A percentile compares a stretch with the other conserved stretches of the same genome.
Conservation (phyloP, 1,284 basidiomycete species). For the Cutaneotrichosporon cutaneum region DNA sequence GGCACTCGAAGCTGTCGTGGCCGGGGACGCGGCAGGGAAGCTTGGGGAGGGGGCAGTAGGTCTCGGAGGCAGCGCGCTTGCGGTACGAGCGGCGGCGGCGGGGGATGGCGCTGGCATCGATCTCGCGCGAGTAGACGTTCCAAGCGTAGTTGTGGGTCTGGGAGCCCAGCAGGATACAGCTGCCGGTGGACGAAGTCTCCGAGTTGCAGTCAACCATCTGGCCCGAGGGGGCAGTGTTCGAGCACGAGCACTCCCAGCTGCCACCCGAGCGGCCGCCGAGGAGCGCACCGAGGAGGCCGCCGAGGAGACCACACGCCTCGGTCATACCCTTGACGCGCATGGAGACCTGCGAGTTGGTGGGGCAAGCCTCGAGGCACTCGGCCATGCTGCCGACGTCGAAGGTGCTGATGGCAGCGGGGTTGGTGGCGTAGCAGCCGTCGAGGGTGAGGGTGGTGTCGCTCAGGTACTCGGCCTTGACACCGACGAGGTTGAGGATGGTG, state of each 20-base stretch:
- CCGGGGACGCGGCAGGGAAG: constrained; percentile 10
- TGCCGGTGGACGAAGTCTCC: background rate
- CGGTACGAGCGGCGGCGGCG: background rate
- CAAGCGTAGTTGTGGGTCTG: constrained; percentile 1
- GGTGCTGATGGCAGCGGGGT: background rate
- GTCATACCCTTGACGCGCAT: background rate
- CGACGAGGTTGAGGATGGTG: constrained; percentile 7
- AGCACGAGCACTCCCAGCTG: constrained; percentile 4
- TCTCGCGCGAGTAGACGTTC: background rate
- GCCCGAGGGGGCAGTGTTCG: constrained; percentile 1
- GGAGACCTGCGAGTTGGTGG: background rate
- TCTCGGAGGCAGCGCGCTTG: background rate
- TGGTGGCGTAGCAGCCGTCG: background rate
- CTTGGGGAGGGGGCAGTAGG: constrained; percentile 5
- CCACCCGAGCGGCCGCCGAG: constrained; percentile 1
- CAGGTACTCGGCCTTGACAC: constrained; percentile 8
- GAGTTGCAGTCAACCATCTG: background rate
- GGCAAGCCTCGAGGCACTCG: constrained; percentile 5
- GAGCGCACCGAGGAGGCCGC: constrained; percentile 1
- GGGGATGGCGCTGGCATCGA: background rate
- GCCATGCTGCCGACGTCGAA: background rate
- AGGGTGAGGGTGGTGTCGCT: background rate
- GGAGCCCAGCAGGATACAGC: background rate
- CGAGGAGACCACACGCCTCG: background rate
- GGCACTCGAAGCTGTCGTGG: constrained; percentile 13